phyloP scores from a whole-genome alignment of 352 stramenopile genomes.

The Phytophthora megakarya region DNA sequence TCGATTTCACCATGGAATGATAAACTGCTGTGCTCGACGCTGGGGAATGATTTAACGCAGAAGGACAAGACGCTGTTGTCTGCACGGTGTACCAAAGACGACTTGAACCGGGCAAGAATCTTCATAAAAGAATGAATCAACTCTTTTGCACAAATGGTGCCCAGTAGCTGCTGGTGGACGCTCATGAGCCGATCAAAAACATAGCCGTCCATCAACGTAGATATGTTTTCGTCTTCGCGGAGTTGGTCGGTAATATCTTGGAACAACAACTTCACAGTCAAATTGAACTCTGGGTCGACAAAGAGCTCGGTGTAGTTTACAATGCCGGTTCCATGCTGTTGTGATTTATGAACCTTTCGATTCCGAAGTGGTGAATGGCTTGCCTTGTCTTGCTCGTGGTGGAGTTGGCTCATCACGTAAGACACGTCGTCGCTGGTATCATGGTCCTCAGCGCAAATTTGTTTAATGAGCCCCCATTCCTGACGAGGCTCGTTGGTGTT shows the following conservation, averaged over 20 bases:
- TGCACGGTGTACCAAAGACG: constrained; percentile 14
- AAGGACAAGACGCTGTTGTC: constrained; percentile 21
- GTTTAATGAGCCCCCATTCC: constrained; percentile 22
- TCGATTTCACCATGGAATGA: constrained; percentile 32
- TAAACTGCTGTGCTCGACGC: constrained; percentile 17
- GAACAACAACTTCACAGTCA: constrained; percentile 13
- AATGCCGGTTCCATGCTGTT: not conserved
- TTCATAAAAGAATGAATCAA: constrained; percentile 21
- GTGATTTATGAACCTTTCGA: constrained; percentile 14
- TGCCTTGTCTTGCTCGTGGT: constrained; percentile 4
- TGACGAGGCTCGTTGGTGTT: not conserved
- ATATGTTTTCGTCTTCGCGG: constrained; percentile 1
- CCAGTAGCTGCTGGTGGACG: constrained; percentile 25
- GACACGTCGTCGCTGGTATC: not conserved
- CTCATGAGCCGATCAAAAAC: constrained; percentile 20
- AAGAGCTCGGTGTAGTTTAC: constrained; percentile 19
- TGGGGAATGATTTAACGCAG: constrained; percentile 23
- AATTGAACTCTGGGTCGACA: constrained; percentile 11
- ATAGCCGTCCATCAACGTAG: constrained; percentile 22
- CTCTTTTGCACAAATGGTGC: constrained; percentile 18
- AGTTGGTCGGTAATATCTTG: constrained; percentile 19
- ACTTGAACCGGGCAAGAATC: constrained; percentile 22
- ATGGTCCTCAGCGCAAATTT: constrained; percentile 22
- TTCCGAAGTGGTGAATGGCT: constrained; percentile 20
- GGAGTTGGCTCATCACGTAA: constrained; percentile 20